A percentile compares a stretch with the other conserved stretches of the same genome.
Evolutionary conservation across 495 filamentous ascomycete genomes (phyloP).

Genomic region (Aspergillus carlsbadensis): DNA sequence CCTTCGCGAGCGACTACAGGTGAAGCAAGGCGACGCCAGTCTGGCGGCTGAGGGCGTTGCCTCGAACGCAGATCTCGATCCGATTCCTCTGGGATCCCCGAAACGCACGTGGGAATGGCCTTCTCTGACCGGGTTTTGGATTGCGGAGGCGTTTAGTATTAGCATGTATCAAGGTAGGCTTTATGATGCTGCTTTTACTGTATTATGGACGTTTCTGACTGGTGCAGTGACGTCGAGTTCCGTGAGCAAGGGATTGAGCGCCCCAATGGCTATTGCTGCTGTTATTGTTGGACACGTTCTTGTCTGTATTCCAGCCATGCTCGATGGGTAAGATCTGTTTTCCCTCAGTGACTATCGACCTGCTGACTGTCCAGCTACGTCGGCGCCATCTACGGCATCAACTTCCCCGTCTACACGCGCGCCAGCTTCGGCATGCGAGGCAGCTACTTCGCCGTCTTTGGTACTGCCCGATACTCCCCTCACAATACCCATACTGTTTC

Average conservation of each 20-base stretch:
- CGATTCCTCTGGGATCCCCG: slow-evolving; percentile 17
- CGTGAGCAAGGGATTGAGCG: slow-evolving; percentile 17
- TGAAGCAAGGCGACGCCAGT: slow-evolving; percentile 14
- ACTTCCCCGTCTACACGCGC: slow-evolving; percentile 26
- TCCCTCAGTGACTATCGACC: not conserved
- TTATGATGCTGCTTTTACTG: not conserved
- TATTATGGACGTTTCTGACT: not conserved
- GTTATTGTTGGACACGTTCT: slow-evolving; percentile 17
- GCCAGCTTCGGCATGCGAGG: slow-evolving; percentile 57
- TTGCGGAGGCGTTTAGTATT: slow-evolving; percentile 27
- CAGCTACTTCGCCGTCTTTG: slow-evolving; percentile 46
- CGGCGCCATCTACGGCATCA: slow-evolving; percentile 28
- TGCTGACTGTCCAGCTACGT: slow-evolving; percentile 26
- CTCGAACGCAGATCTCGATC: slow-evolving; percentile 24
- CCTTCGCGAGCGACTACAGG: slow-evolving; percentile 15
- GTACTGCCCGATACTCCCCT: not conserved
- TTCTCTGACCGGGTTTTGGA: slow-evolving; percentile 28
- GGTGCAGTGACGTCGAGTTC: slow-evolving; percentile 13
- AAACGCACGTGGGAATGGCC: slow-evolving; percentile 28
- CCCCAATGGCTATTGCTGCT: slow-evolving; percentile 16
- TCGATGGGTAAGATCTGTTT: slow-evolving; percentile 11
- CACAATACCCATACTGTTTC: not conserved
- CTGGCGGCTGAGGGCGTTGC: slow-evolving; percentile 9
- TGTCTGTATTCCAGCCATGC: slow-evolving; percentile 19
- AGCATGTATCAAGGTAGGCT: slow-evolving; percentile 22